Conservation (phyloP, 208 protist genomes). For the Phytomonas francai region DNA sequence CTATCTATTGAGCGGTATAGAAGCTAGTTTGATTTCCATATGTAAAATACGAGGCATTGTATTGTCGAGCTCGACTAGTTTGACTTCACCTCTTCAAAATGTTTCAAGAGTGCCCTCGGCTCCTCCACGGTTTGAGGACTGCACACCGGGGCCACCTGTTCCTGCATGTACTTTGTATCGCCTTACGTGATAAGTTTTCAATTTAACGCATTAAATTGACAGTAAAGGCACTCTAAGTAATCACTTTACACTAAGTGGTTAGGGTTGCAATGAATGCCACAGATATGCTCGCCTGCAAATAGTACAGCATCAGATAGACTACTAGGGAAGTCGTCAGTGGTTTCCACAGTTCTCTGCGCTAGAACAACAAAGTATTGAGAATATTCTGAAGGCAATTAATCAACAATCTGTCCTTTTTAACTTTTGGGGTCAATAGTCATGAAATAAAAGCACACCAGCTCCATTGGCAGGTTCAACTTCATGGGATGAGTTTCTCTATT, state of each 20-base stretch:
- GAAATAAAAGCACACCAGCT: slow-evolving; percentile 27
- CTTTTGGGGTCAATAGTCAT: slow-evolving; percentile 28
- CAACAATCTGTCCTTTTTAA: slow-evolving; percentile 25
- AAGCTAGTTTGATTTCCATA: slow-evolving; percentile 54
- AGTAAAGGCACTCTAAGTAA: slow-evolving; percentile 45
- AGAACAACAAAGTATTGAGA: slow-evolving; percentile 42
- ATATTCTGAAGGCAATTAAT: slow-evolving; percentile 38
- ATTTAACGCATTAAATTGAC: slow-evolving; percentile 28
- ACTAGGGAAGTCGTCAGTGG: slow-evolving; percentile 17
- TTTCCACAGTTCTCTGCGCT: slow-evolving; percentile 21
- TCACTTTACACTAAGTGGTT: slow-evolving; percentile 63
- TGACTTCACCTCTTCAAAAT: slow-evolving; percentile 37
- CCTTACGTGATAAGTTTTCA: slow-evolving; percentile 20
- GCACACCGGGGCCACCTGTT: slow-evolving; percentile 26
- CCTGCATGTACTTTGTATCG: slow-evolving; percentile 24
- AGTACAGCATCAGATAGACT: slow-evolving; percentile 29
- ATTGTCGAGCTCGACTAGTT: slow-evolving; percentile 26
- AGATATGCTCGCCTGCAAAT: slow-evolving; percentile 30
- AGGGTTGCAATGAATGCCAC: slow-evolving; percentile 31
- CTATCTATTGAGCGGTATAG: slow-evolving; percentile 48
- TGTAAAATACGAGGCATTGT: slow-evolving; percentile 47
- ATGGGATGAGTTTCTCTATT: not conserved
- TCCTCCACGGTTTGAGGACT: slow-evolving; percentile 58
- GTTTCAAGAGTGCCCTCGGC: slow-evolving; percentile 42
- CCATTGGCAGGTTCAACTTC: slow-evolving; percentile 18